These are phyloP conservation scores for Xylaria sp. DNA, from an alignment of 2,329 filamentous ascomycete species.

Conservation along the genomic window DNA sequence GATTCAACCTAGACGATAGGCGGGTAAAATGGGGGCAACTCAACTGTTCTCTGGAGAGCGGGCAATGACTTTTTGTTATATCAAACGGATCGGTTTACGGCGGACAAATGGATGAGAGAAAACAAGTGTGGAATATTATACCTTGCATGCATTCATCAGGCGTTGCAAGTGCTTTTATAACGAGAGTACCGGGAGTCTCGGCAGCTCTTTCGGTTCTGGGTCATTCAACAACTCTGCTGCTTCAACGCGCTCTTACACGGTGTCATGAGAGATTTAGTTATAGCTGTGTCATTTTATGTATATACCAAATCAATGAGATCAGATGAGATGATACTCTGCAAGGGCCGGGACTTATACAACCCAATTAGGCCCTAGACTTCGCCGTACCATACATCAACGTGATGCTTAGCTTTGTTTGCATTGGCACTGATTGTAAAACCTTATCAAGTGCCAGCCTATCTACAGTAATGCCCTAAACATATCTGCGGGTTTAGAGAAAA, in stretches of 20 bases:
- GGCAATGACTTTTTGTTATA: slow-evolving; percentile 39
- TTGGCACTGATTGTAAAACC: slow-evolving; percentile 34
- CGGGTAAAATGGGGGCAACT: slow-evolving; percentile 44
- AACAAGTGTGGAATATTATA: slow-evolving; percentile 25
- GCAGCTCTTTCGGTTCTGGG: slow-evolving; percentile 43
- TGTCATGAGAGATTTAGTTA: not conserved
- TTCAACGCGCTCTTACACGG: slow-evolving; percentile 53
- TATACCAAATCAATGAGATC: slow-evolving; percentile 22
- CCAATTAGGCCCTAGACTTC: not conserved
- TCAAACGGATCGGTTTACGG: slow-evolving; percentile 31
- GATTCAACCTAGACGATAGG: slow-evolving; percentile 47
- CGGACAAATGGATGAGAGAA: slow-evolving; percentile 21
- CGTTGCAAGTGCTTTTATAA: slow-evolving; percentile 46
- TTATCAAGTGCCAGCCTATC: not conserved
- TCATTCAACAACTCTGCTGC: slow-evolving; percentile 49
- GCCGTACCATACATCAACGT: not conserved
- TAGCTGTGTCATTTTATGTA: slow-evolving; percentile 23
- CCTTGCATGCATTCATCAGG: slow-evolving; percentile 48
- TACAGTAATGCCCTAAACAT: slow-evolving; percentile 35
- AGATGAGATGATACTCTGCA: slow-evolving; percentile 1
- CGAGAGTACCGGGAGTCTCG: slow-evolving; percentile 43
- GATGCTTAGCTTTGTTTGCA: not conserved
- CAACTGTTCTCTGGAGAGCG: slow-evolving; percentile 47
- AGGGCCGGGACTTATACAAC: not conserved
- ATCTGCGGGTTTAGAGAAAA: slow-evolving; percentile 29